A percentile compares a stretch with the other conserved stretches of the same genome.
phyloP scores from a whole-genome alignment of 208 protist genomes.

The Trypanosoma boissoni region DNA sequence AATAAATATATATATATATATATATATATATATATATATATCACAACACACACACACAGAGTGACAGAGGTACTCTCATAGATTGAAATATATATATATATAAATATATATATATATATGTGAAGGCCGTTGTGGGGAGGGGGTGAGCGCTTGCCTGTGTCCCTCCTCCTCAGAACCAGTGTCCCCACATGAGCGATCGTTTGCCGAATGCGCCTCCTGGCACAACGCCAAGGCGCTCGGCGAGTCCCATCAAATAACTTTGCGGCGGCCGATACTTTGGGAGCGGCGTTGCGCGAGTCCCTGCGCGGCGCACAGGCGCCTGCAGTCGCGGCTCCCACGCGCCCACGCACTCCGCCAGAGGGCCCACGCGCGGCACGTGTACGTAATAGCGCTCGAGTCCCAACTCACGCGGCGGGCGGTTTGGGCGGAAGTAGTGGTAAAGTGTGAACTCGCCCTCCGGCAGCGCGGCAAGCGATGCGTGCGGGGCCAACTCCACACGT shows the following conservation, averaged over 20 bases:
- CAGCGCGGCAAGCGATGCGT: constrained; percentile 22
- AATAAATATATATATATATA: too few relatives aligned
- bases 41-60: too few relatives aligned
- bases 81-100: too few relatives aligned
- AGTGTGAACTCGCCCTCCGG: constrained; percentile 38
- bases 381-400: constrained; percentile 74
- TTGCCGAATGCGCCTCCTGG: constrained; percentile 79
- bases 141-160: not conserved
- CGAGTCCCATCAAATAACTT: constrained; percentile 85
- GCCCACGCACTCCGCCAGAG: constrained; percentile 16
- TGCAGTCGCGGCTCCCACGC: constrained; percentile 60
- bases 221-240: constrained; percentile 75
- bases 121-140: not conserved
- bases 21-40: too few relatives aligned
- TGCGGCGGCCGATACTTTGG: constrained; percentile 65
- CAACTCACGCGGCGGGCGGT: constrained; percentile 75
- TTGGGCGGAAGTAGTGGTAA: constrained; percentile 81
- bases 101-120: too few relatives aligned
- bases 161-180: constrained; percentile 70
- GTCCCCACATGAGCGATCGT: constrained; percentile 86
- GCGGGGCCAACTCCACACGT: constrained; percentile 26
- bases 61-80: too few relatives aligned
- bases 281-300: constrained; percentile 40
- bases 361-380: constrained; percentile 41
- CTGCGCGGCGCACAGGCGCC: constrained; percentile 39